phyloP scores from a whole-genome alignment of 352 stramenopile species.

The Phytophthora pinifolia region DNA sequence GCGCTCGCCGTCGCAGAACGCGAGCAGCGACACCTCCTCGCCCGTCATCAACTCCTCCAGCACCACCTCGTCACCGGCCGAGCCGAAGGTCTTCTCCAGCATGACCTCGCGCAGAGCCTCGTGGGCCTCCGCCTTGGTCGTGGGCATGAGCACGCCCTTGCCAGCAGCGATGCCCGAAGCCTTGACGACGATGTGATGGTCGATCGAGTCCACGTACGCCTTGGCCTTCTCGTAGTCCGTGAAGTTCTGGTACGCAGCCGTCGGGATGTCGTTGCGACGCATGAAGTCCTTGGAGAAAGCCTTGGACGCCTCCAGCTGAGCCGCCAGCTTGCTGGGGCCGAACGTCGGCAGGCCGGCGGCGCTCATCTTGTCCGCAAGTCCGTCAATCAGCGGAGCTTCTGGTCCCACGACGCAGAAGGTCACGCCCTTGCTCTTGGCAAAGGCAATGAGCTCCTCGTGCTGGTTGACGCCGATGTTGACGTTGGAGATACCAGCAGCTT shows the following conservation, averaged over 20 bases:
- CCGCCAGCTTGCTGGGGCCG: conserved; percentile 93
- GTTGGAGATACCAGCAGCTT: conserved; percentile 66
- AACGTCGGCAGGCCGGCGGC: conserved; percentile 94
- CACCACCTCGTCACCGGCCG: conserved; percentile 96
- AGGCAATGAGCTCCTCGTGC: conserved; percentile 74
- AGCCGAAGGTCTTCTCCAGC: conserved; percentile 96
- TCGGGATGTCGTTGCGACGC: conserved; percentile 96
- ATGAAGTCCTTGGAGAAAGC: conserved; percentile 99
- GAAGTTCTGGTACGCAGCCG: conserved; percentile 97
- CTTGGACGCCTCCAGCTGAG: conserved; percentile 98
- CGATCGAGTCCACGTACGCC: conserved; percentile 92
- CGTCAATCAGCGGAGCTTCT: conserved; percentile 96
- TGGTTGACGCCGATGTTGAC: conserved; percentile 62
- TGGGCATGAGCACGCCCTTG: conserved; percentile 98
- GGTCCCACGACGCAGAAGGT: conserved; percentile 97
- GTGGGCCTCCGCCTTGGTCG: conserved; percentile 92
- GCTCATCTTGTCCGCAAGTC: conserved; percentile 94
- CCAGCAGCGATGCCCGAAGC: conserved; percentile 98
- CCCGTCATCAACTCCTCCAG: conserved; percentile 98
- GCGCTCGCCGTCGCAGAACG: conserved; percentile 97
- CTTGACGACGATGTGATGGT: conserved; percentile 98
- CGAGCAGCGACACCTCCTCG: conserved; percentile 97
- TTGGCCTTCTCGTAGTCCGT: conserved; percentile 90
- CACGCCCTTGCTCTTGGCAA: conserved; percentile 88
- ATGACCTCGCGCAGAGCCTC: conserved; percentile 96